A percentile compares a stretch with the other conserved stretches of the same genome.
These are phyloP conservation scores for Rasamsonia emersonii DNA, from an alignment of 2,329 filamentous ascomycete species.

Conservation along the genomic window DNA sequence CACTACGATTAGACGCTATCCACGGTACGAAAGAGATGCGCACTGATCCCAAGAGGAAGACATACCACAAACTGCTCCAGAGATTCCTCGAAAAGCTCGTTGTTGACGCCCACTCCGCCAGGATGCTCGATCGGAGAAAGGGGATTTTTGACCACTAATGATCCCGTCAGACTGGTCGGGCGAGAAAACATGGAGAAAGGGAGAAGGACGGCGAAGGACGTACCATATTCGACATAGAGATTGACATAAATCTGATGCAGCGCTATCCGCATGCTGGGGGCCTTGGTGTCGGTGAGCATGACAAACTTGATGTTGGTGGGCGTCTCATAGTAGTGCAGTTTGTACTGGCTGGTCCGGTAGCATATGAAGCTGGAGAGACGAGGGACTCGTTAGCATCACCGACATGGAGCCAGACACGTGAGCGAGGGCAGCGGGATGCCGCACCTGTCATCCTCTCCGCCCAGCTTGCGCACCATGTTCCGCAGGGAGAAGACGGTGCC, in stretches of 20 bases:
- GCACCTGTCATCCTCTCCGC: slow-evolving; percentile 74
- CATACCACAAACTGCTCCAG: slow-evolving; percentile 44
- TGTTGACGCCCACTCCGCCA: slow-evolving; percentile 53
- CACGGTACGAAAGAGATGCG: too few relatives aligned
- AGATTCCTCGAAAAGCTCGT: slow-evolving; percentile 56
- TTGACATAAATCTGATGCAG: slow-evolving; percentile 98
- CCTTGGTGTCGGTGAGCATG: slow-evolving; percentile 85
- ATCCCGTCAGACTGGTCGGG: slow-evolving; percentile 7
- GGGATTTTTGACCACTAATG: slow-evolving; percentile 55
- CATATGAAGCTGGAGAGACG: slow-evolving; percentile 63
- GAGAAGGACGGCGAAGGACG: slow-evolving; percentile 6
- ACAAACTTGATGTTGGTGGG: slow-evolving; percentile 93
- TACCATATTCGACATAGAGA: slow-evolving; percentile 91
- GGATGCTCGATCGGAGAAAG: slow-evolving; percentile 54
- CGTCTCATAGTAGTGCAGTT: slow-evolving; percentile 98
- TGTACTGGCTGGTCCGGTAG: slow-evolving; percentile 90
- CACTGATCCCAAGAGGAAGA: slow-evolving; percentile 2
- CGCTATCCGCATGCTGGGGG: slow-evolving; percentile 84
- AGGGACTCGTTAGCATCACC: slow-evolving; percentile 11
- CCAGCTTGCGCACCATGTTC: slow-evolving; percentile 93
- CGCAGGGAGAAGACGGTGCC: slow-evolving; percentile 92
- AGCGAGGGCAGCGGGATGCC: slow-evolving; percentile 10
- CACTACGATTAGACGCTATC: slow-evolving; percentile 1
- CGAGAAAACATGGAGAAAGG: background rate
- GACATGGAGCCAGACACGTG: background rate